These are phyloP conservation scores for Aphanocladium album DNA, from an alignment of 2,329 filamentous ascomycete species.

Conservation along the genomic window DNA sequence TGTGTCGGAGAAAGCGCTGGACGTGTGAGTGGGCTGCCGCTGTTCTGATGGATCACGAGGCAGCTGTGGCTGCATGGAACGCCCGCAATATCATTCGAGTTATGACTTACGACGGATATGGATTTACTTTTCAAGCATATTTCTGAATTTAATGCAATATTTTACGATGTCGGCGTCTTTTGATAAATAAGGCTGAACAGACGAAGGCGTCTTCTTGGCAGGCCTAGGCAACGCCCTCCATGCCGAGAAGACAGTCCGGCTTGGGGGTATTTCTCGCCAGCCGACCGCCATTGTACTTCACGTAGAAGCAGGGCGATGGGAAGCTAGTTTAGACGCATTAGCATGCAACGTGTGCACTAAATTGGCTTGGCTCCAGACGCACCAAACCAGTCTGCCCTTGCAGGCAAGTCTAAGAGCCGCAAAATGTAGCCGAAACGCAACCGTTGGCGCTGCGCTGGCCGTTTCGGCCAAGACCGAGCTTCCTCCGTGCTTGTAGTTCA, in stretches of 20 bases:
- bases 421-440: not conserved
- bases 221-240: too few relatives aligned
- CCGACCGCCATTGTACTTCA: too few relatives aligned
- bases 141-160: not conserved
- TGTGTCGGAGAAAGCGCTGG: slow-evolving; percentile 17
- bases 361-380: not conserved
- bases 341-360: not conserved
- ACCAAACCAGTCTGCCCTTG: not conserved
- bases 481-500: not conserved
- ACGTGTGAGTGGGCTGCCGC: slow-evolving; percentile 11
- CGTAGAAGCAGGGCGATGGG: too few relatives aligned
- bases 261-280: too few relatives aligned
- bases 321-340: not conserved
- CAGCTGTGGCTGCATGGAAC: not conserved
- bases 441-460: not conserved
- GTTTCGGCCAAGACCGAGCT: not conserved
- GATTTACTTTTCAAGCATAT: not conserved
- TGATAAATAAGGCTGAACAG: not conserved
- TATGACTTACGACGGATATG: slow-evolving; percentile 4
- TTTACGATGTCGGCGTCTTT: not conserved
- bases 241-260: too few relatives aligned
- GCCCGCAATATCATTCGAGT: not conserved
- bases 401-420: not conserved
- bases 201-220: not conserved
- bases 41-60: not conserved